phyloP scores from a whole-genome alignment of 2,329 filamentous ascomycete genomes.

The Ceratocystis variospora region DNA sequence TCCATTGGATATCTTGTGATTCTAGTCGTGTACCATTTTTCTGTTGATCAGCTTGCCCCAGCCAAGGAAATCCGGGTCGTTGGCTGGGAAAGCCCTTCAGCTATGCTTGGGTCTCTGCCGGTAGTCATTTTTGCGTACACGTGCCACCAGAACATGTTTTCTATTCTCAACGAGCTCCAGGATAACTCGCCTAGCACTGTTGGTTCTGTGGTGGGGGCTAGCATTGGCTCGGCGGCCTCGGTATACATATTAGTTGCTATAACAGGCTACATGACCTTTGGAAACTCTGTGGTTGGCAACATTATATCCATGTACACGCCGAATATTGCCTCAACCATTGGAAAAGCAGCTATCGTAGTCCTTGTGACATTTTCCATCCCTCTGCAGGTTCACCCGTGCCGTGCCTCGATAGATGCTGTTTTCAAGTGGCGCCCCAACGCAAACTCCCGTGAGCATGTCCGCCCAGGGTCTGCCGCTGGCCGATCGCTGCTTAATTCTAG shows the following conservation, averaged over 20 bases:
- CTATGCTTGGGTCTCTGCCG: conserved; percentile 71
- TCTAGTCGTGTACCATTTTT: conserved; percentile 84
- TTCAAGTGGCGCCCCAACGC: conserved; percentile 69
- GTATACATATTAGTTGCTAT: conserved; percentile 88
- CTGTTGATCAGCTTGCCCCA: conserved; percentile 60
- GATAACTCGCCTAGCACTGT: conserved; percentile 65
- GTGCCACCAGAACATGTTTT: conserved; percentile 99
- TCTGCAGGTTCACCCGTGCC: conserved; percentile 87
- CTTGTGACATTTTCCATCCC: conserved; percentile 95
- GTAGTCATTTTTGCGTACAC: conserved; percentile 99
- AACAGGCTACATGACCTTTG: conserved; percentile 91
- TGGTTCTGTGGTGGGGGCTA: conserved; percentile 63
- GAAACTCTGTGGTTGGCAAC: conserved; percentile 76
- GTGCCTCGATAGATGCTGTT: conserved; percentile 90
- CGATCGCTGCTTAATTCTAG: conserved; percentile 33
- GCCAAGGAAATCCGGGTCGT: conserved; percentile 64
- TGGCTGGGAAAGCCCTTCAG: conserved; percentile 63
- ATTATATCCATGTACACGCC: conserved; percentile 83
- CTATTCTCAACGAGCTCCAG: conserved; percentile 86
- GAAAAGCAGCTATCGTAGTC: conserved; percentile 86
- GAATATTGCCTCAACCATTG: conserved; percentile 75
- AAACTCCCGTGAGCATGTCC: conserved; percentile 24
- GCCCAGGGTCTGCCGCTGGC: conserved; percentile 31
- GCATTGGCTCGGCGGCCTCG: conserved; percentile 74
- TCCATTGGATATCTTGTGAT: conserved; percentile 92